Conservation (phyloP, 768 basidiomycete species). For the Lanmaoa rubissima region DNA sequence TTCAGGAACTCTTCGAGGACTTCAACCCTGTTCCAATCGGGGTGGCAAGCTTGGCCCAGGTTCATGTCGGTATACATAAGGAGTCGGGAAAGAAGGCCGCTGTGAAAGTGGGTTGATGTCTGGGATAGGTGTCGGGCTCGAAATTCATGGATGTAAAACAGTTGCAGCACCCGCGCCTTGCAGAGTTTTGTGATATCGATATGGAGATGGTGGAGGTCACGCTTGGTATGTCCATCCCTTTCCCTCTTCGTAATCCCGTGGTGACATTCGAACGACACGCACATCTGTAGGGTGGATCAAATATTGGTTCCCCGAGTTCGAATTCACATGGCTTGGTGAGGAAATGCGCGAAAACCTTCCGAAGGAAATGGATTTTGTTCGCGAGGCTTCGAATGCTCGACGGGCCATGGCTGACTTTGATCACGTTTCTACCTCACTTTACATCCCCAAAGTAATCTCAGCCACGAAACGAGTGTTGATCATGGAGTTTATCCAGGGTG, state of each 20-base stretch:
- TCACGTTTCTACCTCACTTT: conserved; percentile 70
- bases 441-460: conserved; percentile 80
- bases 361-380: conserved; percentile 91
- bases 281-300: conserved; percentile 70
- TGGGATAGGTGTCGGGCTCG: neutral
- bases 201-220: conserved; percentile 81
- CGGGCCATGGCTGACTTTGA: conserved; percentile 69
- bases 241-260: neutral
- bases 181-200: conserved; percentile 90
- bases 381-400: conserved; percentile 86
- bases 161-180: conserved; percentile 91
- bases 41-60: conserved; percentile 94
- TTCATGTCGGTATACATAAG: conserved; percentile 78
- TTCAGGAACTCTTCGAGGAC: conserved; percentile 76
- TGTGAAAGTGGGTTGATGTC: conserved; percentile 60
- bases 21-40: conserved; percentile 90
- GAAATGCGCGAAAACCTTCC: conserved; percentile 94
- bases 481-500: conserved; percentile 94
- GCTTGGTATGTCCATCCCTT: conserved; percentile 44
- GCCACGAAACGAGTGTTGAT: conserved; percentile 83
- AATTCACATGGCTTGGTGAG: conserved; percentile 89
- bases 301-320: conserved; percentile 92
- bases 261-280: neutral
- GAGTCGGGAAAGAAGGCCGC: conserved; percentile 76
- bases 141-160: conserved; percentile 26